A percentile compares a stretch with the other conserved stretches of the same genome.
Evolutionary conservation across 2,329 filamentous ascomycete genomes (phyloP).

Genomic region (Trichoderma afroharzianum): DNA sequence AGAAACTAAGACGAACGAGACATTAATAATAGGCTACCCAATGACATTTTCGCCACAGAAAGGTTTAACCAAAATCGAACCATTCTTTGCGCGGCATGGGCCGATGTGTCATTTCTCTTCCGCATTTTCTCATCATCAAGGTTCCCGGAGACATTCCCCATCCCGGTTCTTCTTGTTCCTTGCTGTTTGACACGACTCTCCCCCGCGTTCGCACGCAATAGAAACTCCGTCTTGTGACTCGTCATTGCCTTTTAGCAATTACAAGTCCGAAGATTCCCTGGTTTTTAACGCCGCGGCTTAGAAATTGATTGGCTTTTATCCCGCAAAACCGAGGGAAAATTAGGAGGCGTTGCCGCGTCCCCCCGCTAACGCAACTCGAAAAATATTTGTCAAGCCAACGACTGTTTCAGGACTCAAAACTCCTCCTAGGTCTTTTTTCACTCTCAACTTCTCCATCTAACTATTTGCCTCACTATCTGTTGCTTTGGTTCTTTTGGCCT

Average conservation of each 20-base stretch:
- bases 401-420: neutral
- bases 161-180: neutral
- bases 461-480: neutral
- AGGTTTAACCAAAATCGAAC: neutral
- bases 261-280: neutral
- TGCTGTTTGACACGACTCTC: neutral
- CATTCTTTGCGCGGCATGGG: neutral
- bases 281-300: neutral
- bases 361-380: neutral
- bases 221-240: neutral
- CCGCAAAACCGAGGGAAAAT: neutral
- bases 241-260: neutral
- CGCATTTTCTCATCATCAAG: neutral
- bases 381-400: neutral
- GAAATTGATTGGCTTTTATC: slow-evolving; percentile 2
- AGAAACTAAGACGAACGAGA: neutral
- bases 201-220: neutral
- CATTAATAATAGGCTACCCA: slow-evolving; percentile 9
- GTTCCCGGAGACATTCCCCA: neutral
- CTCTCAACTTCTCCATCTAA: neutral
- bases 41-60: neutral
- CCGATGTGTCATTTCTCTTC: neutral
- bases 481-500: neutral
- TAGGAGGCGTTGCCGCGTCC: neutral
- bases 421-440: neutral